Evolutionary conservation across 768 basidiomycete species (phyloP).

Genomic region (Leccinum disarticulatum): DNA sequence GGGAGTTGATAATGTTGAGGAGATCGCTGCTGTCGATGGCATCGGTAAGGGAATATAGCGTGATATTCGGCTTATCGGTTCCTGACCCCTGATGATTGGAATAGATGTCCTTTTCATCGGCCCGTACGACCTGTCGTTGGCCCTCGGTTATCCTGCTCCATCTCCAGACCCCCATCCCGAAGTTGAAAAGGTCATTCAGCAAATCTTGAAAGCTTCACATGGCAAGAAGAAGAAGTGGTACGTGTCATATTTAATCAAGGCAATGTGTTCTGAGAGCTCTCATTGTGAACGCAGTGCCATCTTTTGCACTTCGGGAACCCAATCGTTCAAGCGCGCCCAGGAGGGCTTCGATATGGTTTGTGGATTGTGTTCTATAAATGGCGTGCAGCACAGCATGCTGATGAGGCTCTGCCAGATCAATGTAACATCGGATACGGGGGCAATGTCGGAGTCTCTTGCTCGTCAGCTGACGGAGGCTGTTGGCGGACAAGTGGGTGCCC

Average conservation of each 20-base stretch:
- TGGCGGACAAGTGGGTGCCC: constrained; percentile 10
- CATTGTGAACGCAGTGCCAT: constrained; percentile 39
- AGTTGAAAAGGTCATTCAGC: constrained; percentile 58
- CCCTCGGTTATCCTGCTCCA: constrained; percentile 58
- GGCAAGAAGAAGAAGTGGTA: constrained; percentile 65
- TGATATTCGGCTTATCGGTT: neutral
- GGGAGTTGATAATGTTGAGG: constrained; percentile 56
- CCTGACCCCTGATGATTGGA: neutral
- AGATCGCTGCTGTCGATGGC: constrained; percentile 61
- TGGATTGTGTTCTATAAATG: constrained; percentile 8
- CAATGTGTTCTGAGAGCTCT: neutral
- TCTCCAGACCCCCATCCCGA: constrained; percentile 65
- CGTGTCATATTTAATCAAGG: constrained; percentile 4
- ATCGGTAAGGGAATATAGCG: constrained; percentile 43
- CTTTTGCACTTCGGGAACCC: constrained; percentile 46
- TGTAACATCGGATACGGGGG: constrained; percentile 44
- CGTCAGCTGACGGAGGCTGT: constrained; percentile 24
- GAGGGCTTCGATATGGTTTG: constrained; percentile 55
- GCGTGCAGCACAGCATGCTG: neutral
- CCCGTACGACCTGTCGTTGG: constrained; percentile 66
- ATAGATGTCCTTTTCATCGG: constrained; percentile 60
- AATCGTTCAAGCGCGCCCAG: constrained; percentile 42
- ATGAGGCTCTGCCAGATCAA: constrained; percentile 41
- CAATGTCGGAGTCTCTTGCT: constrained; percentile 39
- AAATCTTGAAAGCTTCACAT: constrained; percentile 50